phyloP scores from a whole-genome alignment of 805 yeast genomes.

The Nakazawaea ambrosiae region DNA sequence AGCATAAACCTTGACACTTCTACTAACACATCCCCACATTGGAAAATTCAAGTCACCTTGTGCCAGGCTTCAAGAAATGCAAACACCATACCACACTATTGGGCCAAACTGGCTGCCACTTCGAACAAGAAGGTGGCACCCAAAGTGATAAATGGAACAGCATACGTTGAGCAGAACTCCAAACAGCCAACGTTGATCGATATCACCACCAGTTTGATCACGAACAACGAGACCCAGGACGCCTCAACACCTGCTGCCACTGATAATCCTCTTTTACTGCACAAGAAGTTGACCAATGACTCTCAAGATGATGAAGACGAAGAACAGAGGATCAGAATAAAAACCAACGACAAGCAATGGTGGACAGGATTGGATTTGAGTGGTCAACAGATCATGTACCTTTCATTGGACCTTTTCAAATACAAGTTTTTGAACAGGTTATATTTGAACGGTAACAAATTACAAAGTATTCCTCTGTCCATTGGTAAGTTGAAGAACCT shows the following conservation, averaged over 20 bases:
- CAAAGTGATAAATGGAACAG: slow-evolving; percentile 5
- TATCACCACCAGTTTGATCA: slow-evolving; percentile 29
- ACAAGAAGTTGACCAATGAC: slow-evolving; percentile 25
- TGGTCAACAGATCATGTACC: slow-evolving; percentile 72
- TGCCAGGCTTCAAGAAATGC: slow-evolving; percentile 65
- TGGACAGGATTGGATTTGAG: slow-evolving; percentile 94
- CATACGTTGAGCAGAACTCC: slow-evolving; percentile 10
- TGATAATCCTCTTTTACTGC: slow-evolving; percentile 25
- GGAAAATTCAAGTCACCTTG: slow-evolving; percentile 78
- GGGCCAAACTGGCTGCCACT: slow-evolving; percentile 78
- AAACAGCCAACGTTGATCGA: slow-evolving; percentile 28
- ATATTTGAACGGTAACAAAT: slow-evolving; percentile 79
- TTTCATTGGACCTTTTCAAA: slow-evolving; percentile 70
- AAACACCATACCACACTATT: slow-evolving; percentile 59
- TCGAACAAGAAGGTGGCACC: slow-evolving; percentile 18
- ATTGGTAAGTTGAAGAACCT: slow-evolving; percentile 65
- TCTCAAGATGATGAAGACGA: slow-evolving; percentile 46
- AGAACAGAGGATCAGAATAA: slow-evolving; percentile 54
- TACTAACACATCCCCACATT: slow-evolving; percentile 36
- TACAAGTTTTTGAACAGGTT: slow-evolving; percentile 82
- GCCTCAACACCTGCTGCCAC: slow-evolving; percentile 14
- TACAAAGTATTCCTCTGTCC: slow-evolving; percentile 58
- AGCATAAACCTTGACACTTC: slow-evolving; percentile 27
- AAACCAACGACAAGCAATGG: slow-evolving; percentile 64
- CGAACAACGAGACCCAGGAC: slow-evolving; percentile 21